phyloP scores from a whole-genome alignment of 495 filamentous ascomycete species.

The Neurospora intermedia region DNA sequence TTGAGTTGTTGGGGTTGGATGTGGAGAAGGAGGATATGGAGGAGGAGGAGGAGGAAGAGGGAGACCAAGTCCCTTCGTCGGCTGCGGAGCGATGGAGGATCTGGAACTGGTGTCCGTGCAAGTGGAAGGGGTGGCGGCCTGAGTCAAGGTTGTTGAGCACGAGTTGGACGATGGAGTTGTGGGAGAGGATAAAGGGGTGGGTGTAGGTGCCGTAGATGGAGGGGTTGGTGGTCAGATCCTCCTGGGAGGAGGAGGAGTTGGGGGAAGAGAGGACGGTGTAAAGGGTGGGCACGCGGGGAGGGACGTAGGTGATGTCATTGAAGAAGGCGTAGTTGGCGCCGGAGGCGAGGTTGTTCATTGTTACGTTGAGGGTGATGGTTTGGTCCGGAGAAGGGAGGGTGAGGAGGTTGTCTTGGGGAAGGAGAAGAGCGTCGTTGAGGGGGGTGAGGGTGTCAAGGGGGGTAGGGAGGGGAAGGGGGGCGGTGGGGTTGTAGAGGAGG shows the following conservation, averaged over 20 bases:
- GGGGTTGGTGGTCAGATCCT: constrained; percentile 24
- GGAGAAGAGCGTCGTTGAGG: constrained; percentile 64
- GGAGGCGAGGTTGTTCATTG: constrained; percentile 61
- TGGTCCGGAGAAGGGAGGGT: constrained; percentile 49
- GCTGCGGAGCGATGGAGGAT: constrained; percentile 36
- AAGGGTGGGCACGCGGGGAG: constrained; percentile 67
- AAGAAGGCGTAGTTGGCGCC: constrained; percentile 78
- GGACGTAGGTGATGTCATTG: constrained; percentile 65
- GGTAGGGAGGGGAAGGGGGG: constrained; percentile 46
- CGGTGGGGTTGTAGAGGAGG: constrained; percentile 58
- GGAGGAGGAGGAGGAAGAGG: too few relatives aligned
- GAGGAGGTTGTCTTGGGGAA: constrained; percentile 51
- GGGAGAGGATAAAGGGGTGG: constrained; percentile 55
- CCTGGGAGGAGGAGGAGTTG: constrained; percentile 34
- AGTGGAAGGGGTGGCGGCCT: constrained; percentile 73
- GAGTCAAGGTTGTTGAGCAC: constrained; percentile 69
- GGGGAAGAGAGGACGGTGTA: constrained; percentile 64
- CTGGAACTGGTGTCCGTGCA: constrained; percentile 81
- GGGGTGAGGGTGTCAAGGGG: constrained; percentile 46
- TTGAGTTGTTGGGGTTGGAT: too few relatives aligned
- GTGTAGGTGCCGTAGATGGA: constrained; percentile 65
- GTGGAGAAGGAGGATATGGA: too few relatives aligned
- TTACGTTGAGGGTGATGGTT: constrained; percentile 50
- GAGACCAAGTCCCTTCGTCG: constrained; percentile 32
- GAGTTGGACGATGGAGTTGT: constrained; percentile 63